A percentile compares a stretch with the other conserved stretches of the same genome.
Evolutionary conservation across 139 green algal species (phyloP).

Genomic region (Haematococcus sp.): DNA sequence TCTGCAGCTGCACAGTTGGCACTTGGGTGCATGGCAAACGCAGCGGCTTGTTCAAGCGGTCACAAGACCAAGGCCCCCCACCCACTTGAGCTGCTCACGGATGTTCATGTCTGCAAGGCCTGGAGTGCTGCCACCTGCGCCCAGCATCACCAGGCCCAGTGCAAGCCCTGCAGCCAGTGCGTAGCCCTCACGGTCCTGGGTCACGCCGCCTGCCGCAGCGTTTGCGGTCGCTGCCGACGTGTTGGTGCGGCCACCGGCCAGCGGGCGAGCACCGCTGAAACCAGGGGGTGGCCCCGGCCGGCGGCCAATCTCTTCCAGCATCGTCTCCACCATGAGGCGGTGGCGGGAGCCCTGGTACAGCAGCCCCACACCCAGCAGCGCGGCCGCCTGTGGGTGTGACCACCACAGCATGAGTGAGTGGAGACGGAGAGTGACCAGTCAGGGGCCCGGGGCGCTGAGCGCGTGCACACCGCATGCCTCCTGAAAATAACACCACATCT

Average conservation of each 20-base stretch:
- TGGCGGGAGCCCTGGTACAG: conserved; percentile 86
- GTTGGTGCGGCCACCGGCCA: background rate
- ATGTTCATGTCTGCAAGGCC: conserved; percentile 81
- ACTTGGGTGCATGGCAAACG: too few relatives aligned
- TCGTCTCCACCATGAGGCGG: conserved; percentile 81
- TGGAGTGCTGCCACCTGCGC: conserved; percentile 54
- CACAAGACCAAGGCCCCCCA: background rate
- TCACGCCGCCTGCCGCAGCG: conserved; percentile 26
- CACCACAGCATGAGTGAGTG: too few relatives aligned
- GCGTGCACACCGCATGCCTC: too few relatives aligned
- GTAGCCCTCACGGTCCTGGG: conserved; percentile 83
- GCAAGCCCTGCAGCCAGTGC: conserved; percentile 85
- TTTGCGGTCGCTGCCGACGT: background rate
- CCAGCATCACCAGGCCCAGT: conserved; percentile 88
- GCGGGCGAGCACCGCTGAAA: background rate
- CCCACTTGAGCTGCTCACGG: conserved; percentile 65
- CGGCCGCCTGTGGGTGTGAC: conserved; percentile 57
- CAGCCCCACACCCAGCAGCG: conserved; percentile 85
- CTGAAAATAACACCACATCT: too few relatives aligned
- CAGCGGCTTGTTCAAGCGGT: background rate
- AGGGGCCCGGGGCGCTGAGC: too few relatives aligned
- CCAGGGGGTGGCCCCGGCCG: conserved; percentile 40
- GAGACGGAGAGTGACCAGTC: too few relatives aligned
- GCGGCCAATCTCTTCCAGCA: conserved; percentile 88
- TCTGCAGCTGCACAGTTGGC: too few relatives aligned